phyloP scores from a whole-genome alignment of 192 early-diverging fungal species.

The Phycomyces blakesleeanus region DNA sequence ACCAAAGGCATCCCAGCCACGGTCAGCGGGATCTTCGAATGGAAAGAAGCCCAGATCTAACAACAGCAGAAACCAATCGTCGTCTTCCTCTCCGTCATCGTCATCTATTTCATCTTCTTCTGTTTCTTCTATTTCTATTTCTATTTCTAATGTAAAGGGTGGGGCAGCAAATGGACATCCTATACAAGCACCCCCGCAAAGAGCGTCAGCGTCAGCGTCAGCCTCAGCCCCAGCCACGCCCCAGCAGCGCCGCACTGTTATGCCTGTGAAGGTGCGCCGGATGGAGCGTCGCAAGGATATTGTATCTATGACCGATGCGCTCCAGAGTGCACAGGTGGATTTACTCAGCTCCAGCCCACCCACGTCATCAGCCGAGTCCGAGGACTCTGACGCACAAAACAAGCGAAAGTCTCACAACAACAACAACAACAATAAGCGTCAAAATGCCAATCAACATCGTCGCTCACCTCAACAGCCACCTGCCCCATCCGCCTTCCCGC shows the following conservation, averaged over 20 bases:
- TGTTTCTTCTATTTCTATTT: background rate
- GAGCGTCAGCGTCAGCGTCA: background rate
- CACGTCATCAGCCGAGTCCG: conserved; percentile 1
- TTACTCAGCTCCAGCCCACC: background rate
- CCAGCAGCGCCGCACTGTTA: conserved; percentile 18
- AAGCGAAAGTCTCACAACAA: background rate
- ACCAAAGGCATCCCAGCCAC: too few species aligned
- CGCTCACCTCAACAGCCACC: background rate
- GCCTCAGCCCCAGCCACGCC: conserved; percentile 15
- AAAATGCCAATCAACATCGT: background rate
- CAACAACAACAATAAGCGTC: too few species aligned
- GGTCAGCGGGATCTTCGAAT: too few species aligned
- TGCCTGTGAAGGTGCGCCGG: conserved; percentile 39
- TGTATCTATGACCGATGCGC: conserved; percentile 28
- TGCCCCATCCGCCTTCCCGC: conserved; percentile 1
- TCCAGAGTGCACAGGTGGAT: conserved; percentile 24
- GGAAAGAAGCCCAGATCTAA: too few species aligned
- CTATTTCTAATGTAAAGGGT: background rate
- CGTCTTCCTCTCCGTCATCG: too few species aligned
- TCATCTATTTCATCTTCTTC: too few species aligned
- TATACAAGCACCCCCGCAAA: background rate
- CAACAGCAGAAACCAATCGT: too few species aligned
- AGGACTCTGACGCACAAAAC: background rate
- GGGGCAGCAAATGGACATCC: too few species aligned
- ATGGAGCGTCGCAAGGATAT: conserved; percentile 47